Percentiles rank a stretch among this genome's conserved stretches.
phyloP scores from a whole-genome alignment of 2,329 filamentous ascomycete genomes.

The Teratosphaeriaceae sp. region DNA sequence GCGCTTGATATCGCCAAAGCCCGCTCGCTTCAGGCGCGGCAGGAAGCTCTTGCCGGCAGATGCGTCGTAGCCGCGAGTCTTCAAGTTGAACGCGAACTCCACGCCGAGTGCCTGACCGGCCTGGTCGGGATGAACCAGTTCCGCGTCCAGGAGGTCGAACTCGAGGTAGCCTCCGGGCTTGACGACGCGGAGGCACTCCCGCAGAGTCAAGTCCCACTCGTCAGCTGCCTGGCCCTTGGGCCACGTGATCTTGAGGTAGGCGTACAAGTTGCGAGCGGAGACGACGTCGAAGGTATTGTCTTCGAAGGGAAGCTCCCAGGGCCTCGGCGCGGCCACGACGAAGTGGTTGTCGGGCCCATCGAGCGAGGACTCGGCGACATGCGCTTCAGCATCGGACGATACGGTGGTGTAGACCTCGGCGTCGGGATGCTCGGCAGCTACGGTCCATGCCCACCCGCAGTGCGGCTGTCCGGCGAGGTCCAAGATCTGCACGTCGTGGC shows the following conservation, averaged over 20 bases:
- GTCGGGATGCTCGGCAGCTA: constrained; percentile 77
- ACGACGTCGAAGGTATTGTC: constrained; percentile 85
- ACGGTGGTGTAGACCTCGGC: constrained; percentile 78
- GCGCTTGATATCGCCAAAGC: constrained; percentile 74
- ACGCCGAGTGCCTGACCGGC: constrained; percentile 75
- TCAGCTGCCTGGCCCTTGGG: constrained; percentile 51
- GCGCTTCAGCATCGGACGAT: constrained; percentile 29
- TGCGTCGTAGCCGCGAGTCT: constrained; percentile 84
- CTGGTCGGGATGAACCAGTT: constrained; percentile 78
- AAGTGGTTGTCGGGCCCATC: constrained; percentile 83
- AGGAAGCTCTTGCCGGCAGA: constrained; percentile 76
- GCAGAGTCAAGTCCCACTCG: constrained; percentile 80
- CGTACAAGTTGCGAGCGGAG: constrained; percentile 80
- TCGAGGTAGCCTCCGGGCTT: constrained; percentile 92
- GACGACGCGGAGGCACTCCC: constrained; percentile 82
- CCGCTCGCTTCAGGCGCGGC: constrained; percentile 62
- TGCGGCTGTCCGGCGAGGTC: constrained; percentile 80
- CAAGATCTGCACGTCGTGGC: constrained; percentile 58
- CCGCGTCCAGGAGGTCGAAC: constrained; percentile 82
- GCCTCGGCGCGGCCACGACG: constrained; percentile 67
- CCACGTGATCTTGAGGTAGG: constrained; percentile 63
- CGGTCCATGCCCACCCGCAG: constrained; percentile 95
- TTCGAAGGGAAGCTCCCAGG: constrained; percentile 78
- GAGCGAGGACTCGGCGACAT: constrained; percentile 59
- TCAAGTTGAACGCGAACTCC: constrained; percentile 86